Conservation (phyloP, 2,329 filamentous ascomycete species). For the Ascochyta lentis region DNA sequence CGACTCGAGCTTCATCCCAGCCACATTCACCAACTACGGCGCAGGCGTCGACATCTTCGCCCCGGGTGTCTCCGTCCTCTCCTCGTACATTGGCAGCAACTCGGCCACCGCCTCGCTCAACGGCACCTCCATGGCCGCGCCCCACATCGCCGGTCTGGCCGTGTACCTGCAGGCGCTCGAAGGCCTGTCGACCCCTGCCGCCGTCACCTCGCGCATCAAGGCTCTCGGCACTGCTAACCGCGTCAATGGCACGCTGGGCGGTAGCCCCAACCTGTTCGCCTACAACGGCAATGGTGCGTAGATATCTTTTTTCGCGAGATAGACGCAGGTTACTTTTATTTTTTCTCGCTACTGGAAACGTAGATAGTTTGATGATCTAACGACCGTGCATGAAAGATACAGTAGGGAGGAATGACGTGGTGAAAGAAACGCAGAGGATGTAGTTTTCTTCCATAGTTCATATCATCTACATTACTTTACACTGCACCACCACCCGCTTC, state of each 20-base stretch:
- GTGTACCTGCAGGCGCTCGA: constrained; percentile 68
- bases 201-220: constrained; percentile 23
- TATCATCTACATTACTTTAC: too few species aligned
- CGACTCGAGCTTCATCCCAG: constrained; percentile 28
- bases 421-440: too few species aligned
- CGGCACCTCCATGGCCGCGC: constrained; percentile 71
- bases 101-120: constrained; percentile 49
- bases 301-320: not conserved
- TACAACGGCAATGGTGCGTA: constrained; percentile 33
- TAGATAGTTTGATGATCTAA: not conserved
- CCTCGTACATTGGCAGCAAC: constrained; percentile 51
- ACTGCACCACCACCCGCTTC: too few species aligned
- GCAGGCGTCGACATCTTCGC: constrained; percentile 37
- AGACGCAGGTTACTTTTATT: not conserved
- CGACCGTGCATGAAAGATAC: too few species aligned
- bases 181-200: constrained; percentile 23
- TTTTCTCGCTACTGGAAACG: too few species aligned
- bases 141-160: constrained; percentile 70
- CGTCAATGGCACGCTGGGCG: constrained; percentile 17
- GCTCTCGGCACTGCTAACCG: constrained; percentile 13
- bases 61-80: constrained; percentile 46
- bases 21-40: constrained; percentile 42
- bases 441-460: too few species aligned
- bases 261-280: constrained; percentile 25
- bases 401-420: too few species aligned